Evolutionary conservation across 331 rosid species (phyloP), one percentile per base, ranked within the genome.

Genomic region (Pyracantha coccinea): DNA sequence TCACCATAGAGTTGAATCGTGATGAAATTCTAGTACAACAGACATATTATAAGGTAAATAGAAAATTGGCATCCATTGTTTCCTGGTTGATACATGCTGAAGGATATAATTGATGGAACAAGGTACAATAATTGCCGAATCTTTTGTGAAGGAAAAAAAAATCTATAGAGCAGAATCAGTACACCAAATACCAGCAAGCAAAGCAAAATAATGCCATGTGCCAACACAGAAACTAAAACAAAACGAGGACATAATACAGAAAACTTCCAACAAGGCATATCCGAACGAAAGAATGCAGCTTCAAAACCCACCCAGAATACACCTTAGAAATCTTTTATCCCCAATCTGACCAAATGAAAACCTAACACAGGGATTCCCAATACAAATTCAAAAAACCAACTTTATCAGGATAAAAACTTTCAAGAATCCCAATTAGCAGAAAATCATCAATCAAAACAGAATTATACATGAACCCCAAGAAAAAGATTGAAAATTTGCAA

Each of bases 181-280:
- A n/a, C n/a, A n/a, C n/a, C n/a, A n/a, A n/a, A n/a, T n/a, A n/a
- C n/a, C n/a, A 15, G 64, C 64, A 57, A 16, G 23, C 57, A 62
- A 41, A 47, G 74, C 61, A 70, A 19, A 64, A 71, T 10, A 74
- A 61, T 65, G 35, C n/a, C 55, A 63, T 12, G 13, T 38, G 58
- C 24, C 3, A 47, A 58, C 68, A 19, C 4, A 16, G 24, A 59
- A 50, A 53, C 52, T 7, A 33, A 75, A 65, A 58, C 19, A 23
- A 9, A 57, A 4, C 12, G 31, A 55, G 32, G 33, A 54, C 12
- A 0, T 15, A 58, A 23, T 15, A 33, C 8, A 6, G 12, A 58
- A 72, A 58, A 27, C 38, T 29, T 73, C 70, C 77, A 44, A 24
- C 62, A 52, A 61, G 45, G 31, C 77, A 73, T 32, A 55, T n/a